These are phyloP conservation scores for Termitomyces sp. DNA, from an alignment of 768 basidiomycete genomes.

Conservation along the genomic window DNA sequence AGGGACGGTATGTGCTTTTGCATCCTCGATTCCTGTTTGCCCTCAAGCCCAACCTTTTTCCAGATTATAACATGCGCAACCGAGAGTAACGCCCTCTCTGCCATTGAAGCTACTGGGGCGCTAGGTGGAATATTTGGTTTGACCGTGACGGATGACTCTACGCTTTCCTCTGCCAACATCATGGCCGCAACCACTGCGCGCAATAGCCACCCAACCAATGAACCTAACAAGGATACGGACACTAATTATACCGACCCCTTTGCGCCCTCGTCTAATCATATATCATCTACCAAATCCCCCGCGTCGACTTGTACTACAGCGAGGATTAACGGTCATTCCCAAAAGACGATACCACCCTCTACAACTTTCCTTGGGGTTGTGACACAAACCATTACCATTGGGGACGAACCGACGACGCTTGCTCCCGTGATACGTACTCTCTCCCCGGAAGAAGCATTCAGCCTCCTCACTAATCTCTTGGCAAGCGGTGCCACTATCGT, in stretches of 20 bases:
- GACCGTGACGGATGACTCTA: conserved; percentile 1
- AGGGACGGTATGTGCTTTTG: conserved; percentile 37
- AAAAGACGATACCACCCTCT: background rate
- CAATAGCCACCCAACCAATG: background rate
- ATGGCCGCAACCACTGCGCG: background rate
- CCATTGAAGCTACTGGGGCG: conserved; percentile 43
- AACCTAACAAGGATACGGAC: background rate
- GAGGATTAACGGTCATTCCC: background rate
- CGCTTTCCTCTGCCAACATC: conserved; percentile 6
- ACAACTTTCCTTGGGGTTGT: conserved; percentile 10
- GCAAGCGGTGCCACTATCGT: conserved; percentile 19
- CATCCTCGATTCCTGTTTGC: background rate
- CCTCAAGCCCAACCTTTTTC: background rate
- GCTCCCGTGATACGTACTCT: conserved; percentile 36
- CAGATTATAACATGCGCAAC: conserved; percentile 53
- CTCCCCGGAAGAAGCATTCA: conserved; percentile 35
- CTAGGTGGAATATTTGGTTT: conserved; percentile 31
- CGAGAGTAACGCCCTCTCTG: conserved; percentile 35
- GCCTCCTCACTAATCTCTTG: conserved; percentile 32
- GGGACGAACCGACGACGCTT: conserved; percentile 21
- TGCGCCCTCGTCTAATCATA: background rate
- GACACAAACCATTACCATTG: conserved; percentile 29
- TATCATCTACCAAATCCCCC: no score
- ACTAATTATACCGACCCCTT: background rate
- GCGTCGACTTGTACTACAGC: background rate